Evolutionary conservation across 345 rosid genomes (phyloP), one percentile per base, ranked within the genome.

Genomic region (Leavenworthia alabamica): DNA sequence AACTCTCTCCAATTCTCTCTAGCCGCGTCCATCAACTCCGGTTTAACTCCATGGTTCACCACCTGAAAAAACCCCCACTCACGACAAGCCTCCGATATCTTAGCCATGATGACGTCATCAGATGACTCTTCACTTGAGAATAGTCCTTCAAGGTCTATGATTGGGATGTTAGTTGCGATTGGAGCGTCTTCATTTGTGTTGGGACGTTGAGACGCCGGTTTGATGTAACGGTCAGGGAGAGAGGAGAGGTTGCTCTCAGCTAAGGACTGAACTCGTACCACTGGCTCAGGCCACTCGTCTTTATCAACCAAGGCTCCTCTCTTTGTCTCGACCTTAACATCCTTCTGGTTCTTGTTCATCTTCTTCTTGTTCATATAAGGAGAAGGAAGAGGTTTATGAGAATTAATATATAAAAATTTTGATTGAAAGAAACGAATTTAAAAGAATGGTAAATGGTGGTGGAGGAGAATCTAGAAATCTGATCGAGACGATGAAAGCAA

Each of bases 1-100:
- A 92, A 92, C 50, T 81, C 78, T 7, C 97, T 76, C 96, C 97
- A 93, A 5, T 3, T 72, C 53, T 83, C 85, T 0, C 87, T 70
- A 3, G 81, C 81, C 7, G 37, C 56, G 67, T 85, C 92, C 95
- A 93, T 84, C 40, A 90, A 68, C 32, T 68, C 80, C 2, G 65
- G 85, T 24, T 55, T 32, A 11, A 93, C 84, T 1, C 99, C 97
- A 24, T 93, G 99, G 79, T 87, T 90, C 3, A 86, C 63, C 7
- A 83, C 95, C 52, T 93, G 97, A 73, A 90, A 89, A 26, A 93
- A 93, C 0, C 99, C 99, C 99, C 99, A 93, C 37, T 79, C 81
- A 2, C 84, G 73, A 59, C 97, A 85, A 1, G 97, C 97, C 20
- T 33, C 44, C 0, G 82, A 77, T 39, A 93, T 71, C 28, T 29